Evolutionary conservation across 2,329 filamentous ascomycete genomes (phyloP), one percentile per base, ranked within the genome.

Genomic region (Nigrospora osmanthi): DNA sequence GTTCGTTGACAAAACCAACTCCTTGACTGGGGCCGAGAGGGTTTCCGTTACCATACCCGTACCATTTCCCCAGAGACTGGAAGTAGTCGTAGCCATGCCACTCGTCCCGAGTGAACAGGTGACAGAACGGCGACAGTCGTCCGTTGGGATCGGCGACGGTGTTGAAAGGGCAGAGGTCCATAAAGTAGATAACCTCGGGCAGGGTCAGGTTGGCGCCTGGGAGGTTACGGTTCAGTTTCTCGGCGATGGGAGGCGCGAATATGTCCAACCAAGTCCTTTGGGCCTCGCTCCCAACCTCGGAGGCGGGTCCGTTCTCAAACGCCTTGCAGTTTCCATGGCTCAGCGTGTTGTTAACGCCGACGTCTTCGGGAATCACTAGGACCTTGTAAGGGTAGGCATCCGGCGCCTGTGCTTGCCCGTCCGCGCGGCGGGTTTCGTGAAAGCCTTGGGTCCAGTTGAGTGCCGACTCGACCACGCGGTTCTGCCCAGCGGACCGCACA

Each of bases 141-240:
- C 69, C 75, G 3, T 73, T 65, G 0, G 65, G 58, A 6, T 78
- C 71, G 10, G 83, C 80, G n/a, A 95, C 80, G 0, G 87, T 91
- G 53, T 85, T 76, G 66, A 89, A 95, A 0, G 90, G 83, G 57
- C 90, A 96, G 48, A 95, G 71, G 55, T 95, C 89, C 89, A 96
- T 95, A 32, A 96, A 61, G 46, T 75, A 77, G 46, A 89, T 69
- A 1, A 81, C 78, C 32, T 91, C 81, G 1, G 68, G 57, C 12
- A 71, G 58, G 3, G 75, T 78, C 36, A 95, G 62, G 49, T 85
- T 80, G 6, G 78, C 81, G 3, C 85, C 85, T 0, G 74, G 75
- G 0, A 96, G 71, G 48, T 83, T 78, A 13, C 66, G 55, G 58
- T 90, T 89, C 35, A 95, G 65, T 9, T 87, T 80, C 3, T 72